A percentile compares a stretch with the other conserved stretches of the same genome.
These are phyloP conservation scores for Sicyos edulis DNA, from an alignment of 306 rosid genomes.

Conservation along the genomic window DNA sequence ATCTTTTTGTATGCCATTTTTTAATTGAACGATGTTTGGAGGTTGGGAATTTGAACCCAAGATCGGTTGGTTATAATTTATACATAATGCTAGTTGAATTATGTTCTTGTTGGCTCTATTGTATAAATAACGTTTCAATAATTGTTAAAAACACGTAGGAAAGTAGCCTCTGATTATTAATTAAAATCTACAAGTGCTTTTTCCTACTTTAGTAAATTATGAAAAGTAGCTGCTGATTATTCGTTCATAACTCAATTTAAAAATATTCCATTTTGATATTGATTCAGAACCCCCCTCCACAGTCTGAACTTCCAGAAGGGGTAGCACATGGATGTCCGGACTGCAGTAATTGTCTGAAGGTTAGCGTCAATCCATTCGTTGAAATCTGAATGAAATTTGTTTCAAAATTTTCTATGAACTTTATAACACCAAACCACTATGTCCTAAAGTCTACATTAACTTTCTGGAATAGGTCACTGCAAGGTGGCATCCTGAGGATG, in stretches of 20 bases:
- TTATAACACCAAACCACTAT: constrained; percentile 17
- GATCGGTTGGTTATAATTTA: too few species aligned
- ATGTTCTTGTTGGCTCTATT: not conserved
- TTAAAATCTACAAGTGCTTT: not conserved
- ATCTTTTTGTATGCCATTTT: not conserved
- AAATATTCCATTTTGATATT: not conserved
- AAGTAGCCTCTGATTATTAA: not conserved
- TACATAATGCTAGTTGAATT: too few species aligned
- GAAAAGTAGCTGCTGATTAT: not conserved
- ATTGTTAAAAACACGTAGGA: not conserved
- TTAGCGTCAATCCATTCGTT: constrained; percentile 20
- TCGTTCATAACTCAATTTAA: not conserved
- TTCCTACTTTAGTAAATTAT: not conserved
- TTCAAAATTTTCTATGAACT: constrained; percentile 11
- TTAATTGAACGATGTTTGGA: too few species aligned
- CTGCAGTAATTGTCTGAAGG: constrained; percentile 62
- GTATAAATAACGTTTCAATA: not conserved
- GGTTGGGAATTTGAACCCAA: too few species aligned
- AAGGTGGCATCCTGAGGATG: constrained; percentile 70
- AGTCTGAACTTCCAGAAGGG: constrained; percentile 53
- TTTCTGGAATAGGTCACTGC: constrained; percentile 61
- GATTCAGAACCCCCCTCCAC: constrained; percentile 36
- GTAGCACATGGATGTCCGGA: constrained; percentile 51
- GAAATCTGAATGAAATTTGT: constrained; percentile 21
- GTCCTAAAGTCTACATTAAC: constrained; percentile 18